phyloP scores from a whole-genome alignment of 176 grass and related monocot genomes.

The Juncus inflexus region DNA sequence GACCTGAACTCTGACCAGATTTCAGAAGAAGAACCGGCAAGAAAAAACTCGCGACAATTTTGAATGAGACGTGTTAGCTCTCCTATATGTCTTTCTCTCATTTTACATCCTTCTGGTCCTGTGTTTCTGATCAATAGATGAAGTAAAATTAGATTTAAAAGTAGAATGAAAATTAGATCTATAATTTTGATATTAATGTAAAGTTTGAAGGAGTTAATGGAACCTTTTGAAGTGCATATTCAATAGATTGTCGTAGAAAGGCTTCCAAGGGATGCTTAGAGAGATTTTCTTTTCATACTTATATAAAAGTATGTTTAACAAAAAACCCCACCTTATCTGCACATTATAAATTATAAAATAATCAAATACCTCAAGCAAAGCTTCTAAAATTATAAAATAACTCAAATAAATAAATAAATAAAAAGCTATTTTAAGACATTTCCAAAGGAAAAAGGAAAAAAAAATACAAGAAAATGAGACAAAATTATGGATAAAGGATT shows the following conservation, averaged over 20 bases:
- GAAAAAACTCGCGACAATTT: conserved; percentile 70
- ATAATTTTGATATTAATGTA: no score
- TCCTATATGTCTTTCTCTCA: conserved; percentile 66
- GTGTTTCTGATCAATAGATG: conserved; percentile 63
- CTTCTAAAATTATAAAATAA: no score
- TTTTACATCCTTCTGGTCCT: conserved; percentile 88
- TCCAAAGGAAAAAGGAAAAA: no score
- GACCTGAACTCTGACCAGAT: conserved; percentile 99
- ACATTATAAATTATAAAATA: conserved; percentile 11
- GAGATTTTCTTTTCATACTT: conserved; percentile 69
- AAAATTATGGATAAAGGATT: neutral
- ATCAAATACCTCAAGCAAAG: no score
- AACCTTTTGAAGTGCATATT: conserved; percentile 91
- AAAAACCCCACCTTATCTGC: conserved; percentile 85
- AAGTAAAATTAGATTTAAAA: neutral
- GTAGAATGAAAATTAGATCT: no score
- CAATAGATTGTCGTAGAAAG: conserved; percentile 78
- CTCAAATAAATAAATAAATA: no score
- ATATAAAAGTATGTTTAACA: conserved; percentile 59
- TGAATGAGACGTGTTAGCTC: conserved; percentile 59
- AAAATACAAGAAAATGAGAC: no score
- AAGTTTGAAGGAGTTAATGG: conserved; percentile 29
- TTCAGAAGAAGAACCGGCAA: conserved; percentile 72
- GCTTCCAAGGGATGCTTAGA: conserved; percentile 71
- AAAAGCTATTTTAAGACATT: no score